Base-by-base conservation (phyloP, 2,329 filamentous ascomycete species). In the Nannizzia gypsea region DNA sequence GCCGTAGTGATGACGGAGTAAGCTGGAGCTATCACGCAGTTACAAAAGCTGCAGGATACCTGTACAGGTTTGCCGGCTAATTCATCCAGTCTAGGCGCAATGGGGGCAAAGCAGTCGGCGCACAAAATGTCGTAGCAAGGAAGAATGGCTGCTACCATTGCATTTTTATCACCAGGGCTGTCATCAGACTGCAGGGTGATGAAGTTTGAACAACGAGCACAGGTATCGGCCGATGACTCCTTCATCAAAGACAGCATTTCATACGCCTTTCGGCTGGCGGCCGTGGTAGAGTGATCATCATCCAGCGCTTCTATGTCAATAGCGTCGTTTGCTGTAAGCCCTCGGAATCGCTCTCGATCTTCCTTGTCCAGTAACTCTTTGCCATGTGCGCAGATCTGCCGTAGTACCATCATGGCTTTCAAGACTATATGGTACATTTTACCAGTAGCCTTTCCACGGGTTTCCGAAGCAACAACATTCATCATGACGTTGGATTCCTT, bases 341-440 rank as follows among this genome's bases (percentile, higher is more conserved):
- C 92, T 69, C 90, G 87, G 57, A 92, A 83, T 2, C 87, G 79
- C 65, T 87, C 84, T 52, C 95, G 77, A 67, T 97, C 92, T 20
- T 92, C 87, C 38, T 91, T 84, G 60, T 85, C 89, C 2, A 99
- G 80, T 6, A 99, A 81, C 62, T 97, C 92, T 64, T 87, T 88
- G n/a, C 93, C 93, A 70, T 96, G 92, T 0, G 91, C 93, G 69
- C 91, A 96, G 57, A 97, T 87, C 44, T 95, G 80, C 8, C 93
- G 88, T 17, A 99, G 82, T 31, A 92, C 87, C 65, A 95, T 81
- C 68, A 99, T 96, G 3, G 90, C 89, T 64, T 93, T 91, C 62
- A 99, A 76, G 54, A 99, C 93, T 66, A 96, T 89, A 54, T 93
- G 91, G 69, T 96, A 96, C n/a, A 88, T 87, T 65, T 87, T 89